Base-by-base conservation (phyloP, 2,329 filamentous ascomycete genomes). In the Arthroderma sp. region DNA sequence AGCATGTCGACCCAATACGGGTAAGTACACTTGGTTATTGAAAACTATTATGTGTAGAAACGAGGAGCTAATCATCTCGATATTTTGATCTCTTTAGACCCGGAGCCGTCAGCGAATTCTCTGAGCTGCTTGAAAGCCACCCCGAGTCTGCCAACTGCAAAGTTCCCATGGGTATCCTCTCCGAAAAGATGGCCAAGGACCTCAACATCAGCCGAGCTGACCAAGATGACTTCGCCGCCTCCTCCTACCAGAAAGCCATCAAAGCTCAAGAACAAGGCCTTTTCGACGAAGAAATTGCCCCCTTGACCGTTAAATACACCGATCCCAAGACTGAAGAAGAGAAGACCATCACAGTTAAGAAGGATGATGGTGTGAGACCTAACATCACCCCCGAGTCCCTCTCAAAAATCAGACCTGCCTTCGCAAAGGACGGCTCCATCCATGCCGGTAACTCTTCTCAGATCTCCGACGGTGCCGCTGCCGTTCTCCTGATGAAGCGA, bases 401-500 rank as follows among this genome's bases (percentile, higher is more conserved):
- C n/a, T 73, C 70, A 66, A 95, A 95, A 77, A 93, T 96, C 64
- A 80, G 78, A 50, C 78, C 89, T 10, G 86, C 89, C 8, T 96
- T 96, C 60, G 79, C 85, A 53, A 87, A 93, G 67, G 83, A 91
- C 58, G 91, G 91, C 37, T 81, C 77, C 57, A 96, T 96, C 68
- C 89, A 96, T 72, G 91, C 86, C 47, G 91, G 91, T 56, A 98
- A 96, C 65, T 89, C 91, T 29, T 87, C 81, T 43, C 91, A 96
- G 69, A 87, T 98, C 62, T 91, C 85, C 29, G 87, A 98, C 68
- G 91, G 91, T 53, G 91, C 91, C 22, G 89, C 91, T 29, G 91
- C 91, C 40, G 89, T 96, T 5, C 76, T 96, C 38, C 74, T 98
- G 59, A 96, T 96, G 91, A 87, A 84, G 72, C 86, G 91, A 45